Percentiles rank a stretch among this genome's conserved stretches.
phyloP scores from a whole-genome alignment of 352 stramenopile genomes.

The Pythium insidiosum region DNA sequence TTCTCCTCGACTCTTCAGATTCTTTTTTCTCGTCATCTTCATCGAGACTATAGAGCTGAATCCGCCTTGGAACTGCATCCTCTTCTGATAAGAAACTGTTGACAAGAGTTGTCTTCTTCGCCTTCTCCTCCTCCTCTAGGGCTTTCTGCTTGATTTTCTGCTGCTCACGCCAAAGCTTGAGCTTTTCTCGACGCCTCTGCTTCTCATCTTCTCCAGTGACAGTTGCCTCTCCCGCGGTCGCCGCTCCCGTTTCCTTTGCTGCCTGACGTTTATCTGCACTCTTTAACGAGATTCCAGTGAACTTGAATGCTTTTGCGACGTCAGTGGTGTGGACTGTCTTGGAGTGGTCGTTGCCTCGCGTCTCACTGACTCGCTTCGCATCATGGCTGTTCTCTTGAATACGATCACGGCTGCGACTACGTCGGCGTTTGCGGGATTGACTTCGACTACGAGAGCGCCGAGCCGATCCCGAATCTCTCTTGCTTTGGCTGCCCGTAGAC shows the following conservation, averaged over 20 bases:
- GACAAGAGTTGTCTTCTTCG: constrained; percentile 23
- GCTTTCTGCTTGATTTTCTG: constrained; percentile 55
- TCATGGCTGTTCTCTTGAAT: no score
- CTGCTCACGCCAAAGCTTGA: constrained; percentile 52
- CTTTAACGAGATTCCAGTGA: constrained; percentile 64
- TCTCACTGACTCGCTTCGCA: no score
- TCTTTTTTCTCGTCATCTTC: constrained; percentile 64
- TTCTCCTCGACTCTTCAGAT: constrained; percentile 32
- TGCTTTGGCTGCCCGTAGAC: no score
- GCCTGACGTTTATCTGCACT: constrained; percentile 13
- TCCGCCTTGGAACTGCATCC: constrained; percentile 54
- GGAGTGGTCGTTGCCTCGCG: no score
- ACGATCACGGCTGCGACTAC: constrained; percentile 17
- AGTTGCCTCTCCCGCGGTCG: no score
- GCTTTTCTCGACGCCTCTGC: constrained; percentile 34
- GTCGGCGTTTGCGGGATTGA: constrained; percentile 16
- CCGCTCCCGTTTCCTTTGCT: no score
- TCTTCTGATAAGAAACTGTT: constrained; percentile 52
- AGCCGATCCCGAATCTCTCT: no score
- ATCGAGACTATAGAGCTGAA: constrained; percentile 55
- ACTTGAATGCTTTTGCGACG: constrained; percentile 38
- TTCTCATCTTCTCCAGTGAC: constrained; percentile 22
- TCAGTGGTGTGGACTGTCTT: constrained; percentile 3
- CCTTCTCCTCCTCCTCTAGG: constrained; percentile 23
- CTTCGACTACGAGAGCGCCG: constrained; percentile 20